A percentile compares a stretch with the other conserved stretches of the same genome.
Evolutionary conservation across 306 rosid species (phyloP).

Genomic region (Macrotyloma uniflorum): DNA sequence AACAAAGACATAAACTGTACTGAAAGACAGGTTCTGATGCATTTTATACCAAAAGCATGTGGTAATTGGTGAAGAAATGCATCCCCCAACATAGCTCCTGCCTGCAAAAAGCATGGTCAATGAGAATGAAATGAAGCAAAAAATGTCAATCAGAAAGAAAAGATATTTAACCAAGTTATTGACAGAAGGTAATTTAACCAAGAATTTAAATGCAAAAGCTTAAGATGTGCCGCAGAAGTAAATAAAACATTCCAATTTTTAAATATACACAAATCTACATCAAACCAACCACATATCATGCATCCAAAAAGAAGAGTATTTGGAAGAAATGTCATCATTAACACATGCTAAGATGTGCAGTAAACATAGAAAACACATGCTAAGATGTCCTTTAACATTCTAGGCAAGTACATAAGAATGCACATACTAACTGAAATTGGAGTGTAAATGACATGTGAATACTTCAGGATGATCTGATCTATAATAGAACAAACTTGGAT

Average conservation of each 20-base stretch:
- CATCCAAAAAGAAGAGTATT: neutral
- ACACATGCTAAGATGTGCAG: neutral
- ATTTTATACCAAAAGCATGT: constrained; percentile 87
- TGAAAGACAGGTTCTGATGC: constrained; percentile 21
- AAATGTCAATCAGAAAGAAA: constrained; percentile 24
- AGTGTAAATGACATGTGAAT: neutral
- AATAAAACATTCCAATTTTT: neutral
- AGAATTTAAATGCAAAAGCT: too few species aligned
- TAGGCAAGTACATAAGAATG: neutral
- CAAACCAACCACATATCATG: neutral
- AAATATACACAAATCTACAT: neutral
- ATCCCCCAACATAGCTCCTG: constrained; percentile 99
- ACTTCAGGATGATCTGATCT: neutral
- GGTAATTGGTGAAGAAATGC: constrained; percentile 99
- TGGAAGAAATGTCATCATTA: constrained; percentile 6
- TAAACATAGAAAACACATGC: neutral
- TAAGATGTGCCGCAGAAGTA: too few species aligned
- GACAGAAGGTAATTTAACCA: neutral
- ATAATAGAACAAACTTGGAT: neutral
- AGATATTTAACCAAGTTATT: neutral
- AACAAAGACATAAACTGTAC: constrained; percentile 16
- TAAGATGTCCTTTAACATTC: constrained; percentile 4
- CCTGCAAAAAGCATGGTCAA: constrained; percentile 57
- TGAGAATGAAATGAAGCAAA: constrained; percentile 31
- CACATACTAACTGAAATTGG: neutral